Evolutionary conservation across 768 basidiomycete species (phyloP).

Genomic region (Phylloporus arenicola): DNA sequence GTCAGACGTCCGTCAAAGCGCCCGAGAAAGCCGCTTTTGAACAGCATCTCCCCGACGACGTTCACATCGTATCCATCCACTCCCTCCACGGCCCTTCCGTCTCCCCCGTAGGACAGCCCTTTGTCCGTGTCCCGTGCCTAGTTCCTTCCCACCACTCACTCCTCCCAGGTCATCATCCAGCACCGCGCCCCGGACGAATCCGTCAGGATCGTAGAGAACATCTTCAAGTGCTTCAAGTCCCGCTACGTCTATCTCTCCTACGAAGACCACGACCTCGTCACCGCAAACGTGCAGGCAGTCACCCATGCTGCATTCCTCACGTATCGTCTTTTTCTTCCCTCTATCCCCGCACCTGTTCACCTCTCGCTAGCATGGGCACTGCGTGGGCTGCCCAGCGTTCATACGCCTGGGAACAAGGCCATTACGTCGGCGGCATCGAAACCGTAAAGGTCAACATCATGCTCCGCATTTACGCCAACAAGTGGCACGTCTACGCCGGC

Average conservation of each 20-base stretch:
- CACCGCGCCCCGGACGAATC: conserved; percentile 76
- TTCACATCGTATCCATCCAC: conserved; percentile 88
- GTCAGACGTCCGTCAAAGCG: conserved; percentile 95
- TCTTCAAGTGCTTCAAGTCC: conserved; percentile 74
- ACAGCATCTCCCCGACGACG: conserved; percentile 75
- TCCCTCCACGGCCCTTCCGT: conserved; percentile 93
- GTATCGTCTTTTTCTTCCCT: conserved; percentile 38
- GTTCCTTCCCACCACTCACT: neutral
- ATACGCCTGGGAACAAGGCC: conserved; percentile 95
- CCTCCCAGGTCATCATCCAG: conserved; percentile 73
- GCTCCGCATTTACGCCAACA: conserved; percentile 92
- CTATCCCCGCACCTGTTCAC: conserved; percentile 5
- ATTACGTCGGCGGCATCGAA: conserved; percentile 96
- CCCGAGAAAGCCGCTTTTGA: conserved; percentile 92
- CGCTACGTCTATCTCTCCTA: conserved; percentile 92
- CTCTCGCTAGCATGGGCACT: conserved; percentile 80
- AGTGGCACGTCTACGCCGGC: conserved; percentile 99
- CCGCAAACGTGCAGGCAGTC: conserved; percentile 97
- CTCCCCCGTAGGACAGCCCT: conserved; percentile 80
- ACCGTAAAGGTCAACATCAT: conserved; percentile 95
- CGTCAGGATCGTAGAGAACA: conserved; percentile 71
- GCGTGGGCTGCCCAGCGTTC: conserved; percentile 75
- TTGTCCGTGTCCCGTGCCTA: conserved; percentile 47
- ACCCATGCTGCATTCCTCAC: conserved; percentile 97
- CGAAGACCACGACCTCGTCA: conserved; percentile 93